Evolutionary conservation across 768 basidiomycete species (phyloP), one percentile per base, ranked within the genome.

Genomic region (Suillus hirtellus): DNA sequence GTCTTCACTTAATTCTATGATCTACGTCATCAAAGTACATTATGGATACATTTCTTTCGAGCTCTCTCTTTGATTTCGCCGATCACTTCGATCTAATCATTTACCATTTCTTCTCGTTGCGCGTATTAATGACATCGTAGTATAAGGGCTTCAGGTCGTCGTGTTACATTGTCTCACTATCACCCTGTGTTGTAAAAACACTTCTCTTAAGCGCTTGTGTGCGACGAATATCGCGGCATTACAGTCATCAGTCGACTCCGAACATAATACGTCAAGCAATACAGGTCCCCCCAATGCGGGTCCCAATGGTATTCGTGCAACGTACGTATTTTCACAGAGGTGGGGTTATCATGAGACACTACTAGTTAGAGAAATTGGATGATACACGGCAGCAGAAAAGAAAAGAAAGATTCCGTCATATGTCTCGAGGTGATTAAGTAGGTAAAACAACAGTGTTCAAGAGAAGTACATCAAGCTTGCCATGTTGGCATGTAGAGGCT

Each of bases 391-490:
- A 27, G 27, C 27, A 2, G 27, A 27, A 27, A 27, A 27, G 27
- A 34, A 35, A 34, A 2, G 19, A n/a, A n/a, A 10, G 27, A n/a
- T 7, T 1, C 10, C 31, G 31, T 31, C 4, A 31, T 4, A 19
- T 52, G 27, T 10, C 24, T 38, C 24, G 8, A 21, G 4, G 21
- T 17, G 40, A 24, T 56, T 21, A 31, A 11, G 17, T 19, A n/a
- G 11, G 47, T 14, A 62, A 34, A 14, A n/a, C 9, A 6, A 5
- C 7, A 38, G 35, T 11, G 11, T 50, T 77, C 42, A 75, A 42
- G 84, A 86, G 65, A 87, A 89, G 64, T 88, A 89, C 88, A 89
- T 89, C 49, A 81, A 64, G 1, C 71, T 72, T 1, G 78, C 73
- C 77, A 85, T 85, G 42, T 78, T 81, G 2, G 66, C 61, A 68